Evolutionary conservation across 2,329 filamentous ascomycete species (phyloP).

Genomic region (Proliferodiscus dingleyae): DNA sequence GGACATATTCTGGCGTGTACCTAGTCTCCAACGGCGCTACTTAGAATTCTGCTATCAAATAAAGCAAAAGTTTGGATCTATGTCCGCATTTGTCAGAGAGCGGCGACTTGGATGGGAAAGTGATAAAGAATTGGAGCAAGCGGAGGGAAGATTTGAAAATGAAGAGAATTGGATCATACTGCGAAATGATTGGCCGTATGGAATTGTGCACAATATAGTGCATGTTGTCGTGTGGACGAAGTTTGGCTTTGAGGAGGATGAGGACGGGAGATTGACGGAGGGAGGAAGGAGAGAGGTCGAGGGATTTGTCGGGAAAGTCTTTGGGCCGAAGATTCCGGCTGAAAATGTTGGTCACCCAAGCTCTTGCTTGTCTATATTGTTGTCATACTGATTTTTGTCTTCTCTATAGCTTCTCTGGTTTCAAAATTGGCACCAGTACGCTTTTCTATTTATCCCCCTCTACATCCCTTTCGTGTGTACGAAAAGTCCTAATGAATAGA

Average conservation of each 20-base stretch:
- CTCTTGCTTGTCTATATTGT: background rate
- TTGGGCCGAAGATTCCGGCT: background rate
- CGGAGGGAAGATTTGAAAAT: background rate
- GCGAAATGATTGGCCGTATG: constrained; percentile 90
- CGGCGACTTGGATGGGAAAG: background rate
- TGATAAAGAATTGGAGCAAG: background rate
- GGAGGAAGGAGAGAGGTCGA: background rate
- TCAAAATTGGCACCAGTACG: background rate
- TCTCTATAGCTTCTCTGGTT: background rate
- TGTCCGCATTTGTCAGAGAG: background rate
- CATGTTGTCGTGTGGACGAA: constrained; percentile 91
- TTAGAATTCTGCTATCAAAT: background rate
- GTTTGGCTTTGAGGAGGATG: constrained; percentile 8
- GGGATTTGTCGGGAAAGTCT: background rate
- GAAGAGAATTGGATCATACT: constrained; percentile 54
- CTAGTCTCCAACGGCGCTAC: background rate
- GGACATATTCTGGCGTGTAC: background rate
- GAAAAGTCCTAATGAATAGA: background rate
- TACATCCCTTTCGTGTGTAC: background rate
- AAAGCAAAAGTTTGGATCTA: background rate
- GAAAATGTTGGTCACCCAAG: background rate
- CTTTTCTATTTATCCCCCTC: too few species aligned
- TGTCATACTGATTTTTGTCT: background rate
- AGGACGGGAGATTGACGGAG: too few species aligned
- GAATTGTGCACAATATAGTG: constrained; percentile 67